Percentiles rank a stretch among this genome's conserved stretches.
phyloP scores from a whole-genome alignment of 768 basidiomycete species.

The Favolaschia claudopus region DNA sequence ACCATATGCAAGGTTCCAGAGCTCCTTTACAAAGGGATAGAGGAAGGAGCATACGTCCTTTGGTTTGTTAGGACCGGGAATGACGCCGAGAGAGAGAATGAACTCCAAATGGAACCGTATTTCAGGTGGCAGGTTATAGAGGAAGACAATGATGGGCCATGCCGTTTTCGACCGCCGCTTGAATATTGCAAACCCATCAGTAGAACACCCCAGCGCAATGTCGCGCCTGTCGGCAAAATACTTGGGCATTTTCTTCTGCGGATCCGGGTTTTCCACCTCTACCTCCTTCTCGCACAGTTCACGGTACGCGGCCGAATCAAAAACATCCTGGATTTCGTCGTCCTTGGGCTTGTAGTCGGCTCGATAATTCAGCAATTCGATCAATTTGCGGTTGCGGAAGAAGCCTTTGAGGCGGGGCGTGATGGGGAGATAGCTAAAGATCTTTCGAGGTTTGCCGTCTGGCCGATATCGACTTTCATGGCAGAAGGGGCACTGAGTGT shows the following conservation, averaged over 20 bases:
- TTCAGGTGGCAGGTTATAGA: conserved; percentile 40
- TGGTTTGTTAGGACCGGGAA: conserved; percentile 54
- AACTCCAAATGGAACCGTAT: conserved; percentile 42
- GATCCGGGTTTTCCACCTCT: conserved; percentile 34
- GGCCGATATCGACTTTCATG: conserved; percentile 2
- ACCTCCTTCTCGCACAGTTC: conserved; percentile 31
- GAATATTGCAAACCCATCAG: conserved; percentile 52
- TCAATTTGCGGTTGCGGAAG: conserved; percentile 28
- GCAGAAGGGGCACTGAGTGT: conserved; percentile 41
- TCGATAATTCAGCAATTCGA: conserved; percentile 35
- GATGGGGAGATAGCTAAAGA: conserved; percentile 45
- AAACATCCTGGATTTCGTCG: conserved; percentile 41
- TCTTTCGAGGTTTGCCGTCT: conserved; percentile 30
- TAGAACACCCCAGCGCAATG: conserved; percentile 50
- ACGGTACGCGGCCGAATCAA: conserved; percentile 43
- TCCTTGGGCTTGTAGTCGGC: conserved; percentile 26
- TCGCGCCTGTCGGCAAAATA: conserved; percentile 49
- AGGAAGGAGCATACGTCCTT: conserved; percentile 52
- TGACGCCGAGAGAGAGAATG: conserved; percentile 48
- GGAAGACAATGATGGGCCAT: too few relatives aligned
- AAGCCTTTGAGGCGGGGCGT: conserved; percentile 34
- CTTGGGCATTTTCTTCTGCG: conserved; percentile 14
- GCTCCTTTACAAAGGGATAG: conserved; percentile 47
- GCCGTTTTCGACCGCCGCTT: too few relatives aligned
- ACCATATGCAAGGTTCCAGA: conserved; percentile 42